Evolutionary conservation across 768 basidiomycete species (phyloP).

Genomic region (Boletus rubropictus): DNA sequence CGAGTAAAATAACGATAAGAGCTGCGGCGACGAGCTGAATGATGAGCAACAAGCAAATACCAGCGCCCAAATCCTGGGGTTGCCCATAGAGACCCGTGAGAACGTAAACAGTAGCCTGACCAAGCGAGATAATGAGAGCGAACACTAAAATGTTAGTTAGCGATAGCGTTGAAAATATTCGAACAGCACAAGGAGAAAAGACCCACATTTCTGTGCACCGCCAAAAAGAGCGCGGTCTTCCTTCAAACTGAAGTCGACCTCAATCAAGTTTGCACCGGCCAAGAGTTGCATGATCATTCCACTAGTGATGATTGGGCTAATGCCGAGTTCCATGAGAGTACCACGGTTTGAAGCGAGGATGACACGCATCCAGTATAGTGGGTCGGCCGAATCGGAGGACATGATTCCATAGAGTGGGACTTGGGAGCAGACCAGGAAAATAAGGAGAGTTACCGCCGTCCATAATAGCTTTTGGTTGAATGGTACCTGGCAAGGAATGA

Average conservation of each 20-base stretch:
- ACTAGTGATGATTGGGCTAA: slow-evolving; percentile 93
- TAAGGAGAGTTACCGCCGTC: slow-evolving; percentile 98
- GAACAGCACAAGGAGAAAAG: not conserved
- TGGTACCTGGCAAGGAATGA: slow-evolving; percentile 57
- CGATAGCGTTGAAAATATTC: not conserved
- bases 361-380: slow-evolving; percentile 99
- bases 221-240: slow-evolving; percentile 95
- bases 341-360: slow-evolving; percentile 98
- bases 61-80: slow-evolving; percentile 88
- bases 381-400: slow-evolving; percentile 98
- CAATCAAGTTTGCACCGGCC: slow-evolving; percentile 94
- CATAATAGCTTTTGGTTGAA: slow-evolving; percentile 99
- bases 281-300: slow-evolving; percentile 99
- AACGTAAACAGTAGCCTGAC: slow-evolving; percentile 96
- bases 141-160: slow-evolving; percentile 58
- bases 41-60: slow-evolving; percentile 94
- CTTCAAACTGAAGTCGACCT: slow-evolving; percentile 95
- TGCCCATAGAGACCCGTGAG: slow-evolving; percentile 95
- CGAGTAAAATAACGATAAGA: slow-evolving; percentile 95
- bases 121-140: slow-evolving; percentile 92
- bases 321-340: slow-evolving; percentile 98
- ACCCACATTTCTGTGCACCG: slow-evolving; percentile 93
- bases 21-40: slow-evolving; percentile 92
- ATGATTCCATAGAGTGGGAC: slow-evolving; percentile 99
- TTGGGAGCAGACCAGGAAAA: slow-evolving; percentile 99